phyloP scores from a whole-genome alignment of 2,329 filamentous ascomycete genomes.

The Alternaria sp. region DNA sequence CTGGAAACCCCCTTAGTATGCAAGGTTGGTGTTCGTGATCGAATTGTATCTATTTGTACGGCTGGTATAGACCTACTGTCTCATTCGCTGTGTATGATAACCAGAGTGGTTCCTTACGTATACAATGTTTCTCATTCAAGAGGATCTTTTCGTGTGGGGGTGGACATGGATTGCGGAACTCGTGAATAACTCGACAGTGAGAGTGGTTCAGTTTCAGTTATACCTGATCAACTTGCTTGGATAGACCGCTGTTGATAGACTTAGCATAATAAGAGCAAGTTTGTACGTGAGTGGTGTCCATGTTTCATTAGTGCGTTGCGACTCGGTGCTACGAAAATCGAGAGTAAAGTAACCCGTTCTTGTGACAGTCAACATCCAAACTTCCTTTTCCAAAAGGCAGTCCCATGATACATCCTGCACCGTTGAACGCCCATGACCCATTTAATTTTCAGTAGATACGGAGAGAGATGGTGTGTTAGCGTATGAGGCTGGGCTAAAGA shows the following conservation, averaged over 20 bases:
- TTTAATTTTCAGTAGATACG: not conserved
- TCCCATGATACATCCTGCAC: not conserved
- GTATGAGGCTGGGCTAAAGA: not conserved
- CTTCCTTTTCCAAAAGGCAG: accelerated
- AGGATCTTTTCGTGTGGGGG: no score
- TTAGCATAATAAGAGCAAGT: not conserved
- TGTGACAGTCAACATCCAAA: not conserved
- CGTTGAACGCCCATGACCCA: not conserved
- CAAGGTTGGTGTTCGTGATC: no score
- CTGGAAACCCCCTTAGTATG: no score
- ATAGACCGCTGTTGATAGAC: accelerated
- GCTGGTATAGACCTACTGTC: no score
- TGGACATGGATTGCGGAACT: no score
- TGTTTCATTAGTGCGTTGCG: not conserved
- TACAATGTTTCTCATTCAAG: no score
- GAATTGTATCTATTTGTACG: no score
- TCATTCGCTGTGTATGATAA: no score
- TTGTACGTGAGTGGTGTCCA: not conserved
- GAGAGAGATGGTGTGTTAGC: not conserved
- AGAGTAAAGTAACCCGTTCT: not conserved
- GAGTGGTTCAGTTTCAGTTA: no score
- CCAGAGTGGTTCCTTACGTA: no score
- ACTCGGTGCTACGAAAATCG: not conserved
- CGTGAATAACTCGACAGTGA: no score
- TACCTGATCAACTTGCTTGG: not conserved